Base-by-base conservation (phyloP, 2,329 filamentous ascomycete species). In the Mycosphaerelloides madeirae region DNA sequence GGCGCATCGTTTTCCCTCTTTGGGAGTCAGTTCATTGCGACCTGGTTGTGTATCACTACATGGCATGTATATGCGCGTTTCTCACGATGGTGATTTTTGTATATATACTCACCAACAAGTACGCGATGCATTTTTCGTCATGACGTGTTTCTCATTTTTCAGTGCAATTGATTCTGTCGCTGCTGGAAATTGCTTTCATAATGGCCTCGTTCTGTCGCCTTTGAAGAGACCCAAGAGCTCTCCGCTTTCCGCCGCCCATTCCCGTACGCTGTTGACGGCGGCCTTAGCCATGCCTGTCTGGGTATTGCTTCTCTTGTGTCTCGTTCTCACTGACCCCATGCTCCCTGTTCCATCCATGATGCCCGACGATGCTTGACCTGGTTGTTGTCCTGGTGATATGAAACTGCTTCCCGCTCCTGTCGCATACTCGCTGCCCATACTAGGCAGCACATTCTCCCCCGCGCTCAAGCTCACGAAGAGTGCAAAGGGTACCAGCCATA, bases 401-500 rank as follows among this genome's bases (percentile, higher is more conserved):
- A 73, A 74, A 52, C 68, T 72, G 53, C 70, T 73, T 1, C 72
- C 72, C n/a, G 74, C 73, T 5, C 79, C 79, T 0, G 79, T 81
- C 14, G 77, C 78, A 61, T 81, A 82, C 52, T 89, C 85, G 37
- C 80, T 87, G 11, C 88, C 87, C 78, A 96, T 96, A 6, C 84
- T 94, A 0, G 93, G 93, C 40, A 98, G 71, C 3, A 97, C 87
- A 62, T 97, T 97, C 63, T 98, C 93, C 43, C 89, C 88, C 0
- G 93, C 93, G 14, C 87, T 95, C 32, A 98, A 69, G 59, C 87
- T 95, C 39, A 98, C 91, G 62, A 98, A 98, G 12, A 98, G 76
- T 13, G 90, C 83, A 63, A 98, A 98, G 0, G 93, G 93, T 1
- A 97, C 87, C 1, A 98, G 76, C 93, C 93, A 98, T 0, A 98